A percentile compares a stretch with the other conserved stretches of the same genome.
Conservation (phyloP, 192 early-diverging fungal species). For the Entrophospora sp. region DNA sequence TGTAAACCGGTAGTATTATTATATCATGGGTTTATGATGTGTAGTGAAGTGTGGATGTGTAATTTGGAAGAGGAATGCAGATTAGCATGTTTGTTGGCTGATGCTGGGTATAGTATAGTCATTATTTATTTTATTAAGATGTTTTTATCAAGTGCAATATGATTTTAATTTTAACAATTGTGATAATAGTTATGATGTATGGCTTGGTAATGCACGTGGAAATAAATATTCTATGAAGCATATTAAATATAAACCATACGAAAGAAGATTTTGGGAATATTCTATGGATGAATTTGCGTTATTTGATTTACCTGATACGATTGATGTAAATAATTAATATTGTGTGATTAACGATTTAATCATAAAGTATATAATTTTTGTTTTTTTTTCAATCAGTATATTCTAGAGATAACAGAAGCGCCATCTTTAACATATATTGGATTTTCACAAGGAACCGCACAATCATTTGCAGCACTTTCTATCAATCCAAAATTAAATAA, state of each 20-base stretch:
- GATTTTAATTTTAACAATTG: not conserved
- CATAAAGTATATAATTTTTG: not conserved
- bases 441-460: conserved; percentile 92
- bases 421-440: conserved; percentile 84
- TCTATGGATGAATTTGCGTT: conserved; percentile 86
- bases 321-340: conserved; percentile 49
- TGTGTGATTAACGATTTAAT: not conserved
- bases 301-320: conserved; percentile 76
- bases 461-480: conserved; percentile 81
- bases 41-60: conserved; percentile 87
- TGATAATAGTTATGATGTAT: conserved; percentile 72
- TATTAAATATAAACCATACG: conserved; percentile 48
- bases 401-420: conserved; percentile 72
- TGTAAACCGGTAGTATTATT: conserved; percentile 88
- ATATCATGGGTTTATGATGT: conserved; percentile 94
- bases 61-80: conserved; percentile 64
- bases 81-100: conserved; percentile 76
- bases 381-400: conserved; percentile 44
- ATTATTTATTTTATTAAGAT: not conserved
- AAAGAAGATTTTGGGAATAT: conserved; percentile 86
- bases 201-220: conserved; percentile 90
- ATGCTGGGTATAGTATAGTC: conserved; percentile 46
- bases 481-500: conserved; percentile 70
- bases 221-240: conserved; percentile 94
- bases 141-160: too few species aligned